A percentile compares a stretch with the other conserved stretches of the same genome.
Conservation (phyloP, 257 asterid species). For the Gentiana macrophylla region DNA sequence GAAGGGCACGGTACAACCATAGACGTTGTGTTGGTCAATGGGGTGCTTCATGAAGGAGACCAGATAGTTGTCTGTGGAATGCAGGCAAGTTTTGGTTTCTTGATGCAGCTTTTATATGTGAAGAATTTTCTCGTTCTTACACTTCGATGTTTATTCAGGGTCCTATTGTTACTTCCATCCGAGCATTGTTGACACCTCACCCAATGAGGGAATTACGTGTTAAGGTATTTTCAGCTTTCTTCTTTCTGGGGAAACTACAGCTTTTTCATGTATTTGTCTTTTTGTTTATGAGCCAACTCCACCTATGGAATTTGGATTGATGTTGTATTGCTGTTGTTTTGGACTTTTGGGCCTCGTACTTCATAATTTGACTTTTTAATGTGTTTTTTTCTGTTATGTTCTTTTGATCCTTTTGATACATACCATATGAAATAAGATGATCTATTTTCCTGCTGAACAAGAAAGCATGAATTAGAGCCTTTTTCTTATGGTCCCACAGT, state of each 20-base stretch:
- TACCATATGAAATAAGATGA: too few relatives aligned
- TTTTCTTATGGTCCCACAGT: too few relatives aligned
- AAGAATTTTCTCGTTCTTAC: slow-evolving; percentile 2
- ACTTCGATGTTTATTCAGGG: slow-evolving; percentile 40
- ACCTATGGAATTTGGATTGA: too few relatives aligned
- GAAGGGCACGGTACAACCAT: slow-evolving; percentile 99
- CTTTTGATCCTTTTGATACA: too few relatives aligned
- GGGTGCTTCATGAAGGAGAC: slow-evolving; percentile 96
- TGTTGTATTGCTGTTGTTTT: too few relatives aligned
- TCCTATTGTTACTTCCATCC: slow-evolving; percentile 75
- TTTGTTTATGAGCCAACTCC: background rate
- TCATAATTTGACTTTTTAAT: too few relatives aligned
- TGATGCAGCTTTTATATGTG: slow-evolving; percentile 9
- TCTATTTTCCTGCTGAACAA: too few relatives aligned
- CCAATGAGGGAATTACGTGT: slow-evolving; percentile 99
- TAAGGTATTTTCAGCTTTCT: slow-evolving; percentile 38
- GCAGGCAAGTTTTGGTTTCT: slow-evolving; percentile 44
- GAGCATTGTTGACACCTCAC: slow-evolving; percentile 94
- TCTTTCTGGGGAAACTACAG: background rate
- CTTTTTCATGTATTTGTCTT: slow-evolving; percentile 3
- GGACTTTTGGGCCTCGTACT: too few relatives aligned
- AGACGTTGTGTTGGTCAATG: slow-evolving; percentile 92
- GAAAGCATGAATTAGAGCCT: too few relatives aligned
- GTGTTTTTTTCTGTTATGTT: too few relatives aligned
- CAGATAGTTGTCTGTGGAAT: slow-evolving; percentile 92